These are phyloP conservation scores for Chaetothyriales sp. DNA, from an alignment of 2,329 filamentous ascomycete genomes.

Conservation along the genomic window DNA sequence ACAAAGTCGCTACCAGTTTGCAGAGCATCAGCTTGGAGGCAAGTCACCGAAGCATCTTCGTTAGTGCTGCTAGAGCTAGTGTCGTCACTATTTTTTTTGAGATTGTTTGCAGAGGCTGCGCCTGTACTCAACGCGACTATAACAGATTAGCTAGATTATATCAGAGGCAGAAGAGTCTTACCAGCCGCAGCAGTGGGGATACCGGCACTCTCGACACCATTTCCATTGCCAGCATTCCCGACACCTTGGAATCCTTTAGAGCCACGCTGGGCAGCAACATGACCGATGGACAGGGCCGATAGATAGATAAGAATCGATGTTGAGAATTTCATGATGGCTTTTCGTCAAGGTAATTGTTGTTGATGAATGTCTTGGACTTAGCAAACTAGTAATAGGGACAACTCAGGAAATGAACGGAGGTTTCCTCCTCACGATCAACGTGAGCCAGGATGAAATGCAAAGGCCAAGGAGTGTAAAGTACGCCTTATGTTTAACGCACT, in stretches of 20 bases:
- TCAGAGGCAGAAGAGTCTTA: not conserved
- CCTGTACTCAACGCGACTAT: not conserved
- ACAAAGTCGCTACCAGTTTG: constrained; percentile 10
- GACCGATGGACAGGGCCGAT: constrained; percentile 5
- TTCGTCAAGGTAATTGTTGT: not conserved
- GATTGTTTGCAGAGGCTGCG: not conserved
- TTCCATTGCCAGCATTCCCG: not conserved
- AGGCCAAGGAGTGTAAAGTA: constrained; percentile 3
- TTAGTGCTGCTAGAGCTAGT: constrained; percentile 4
- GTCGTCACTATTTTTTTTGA: constrained; percentile 3
- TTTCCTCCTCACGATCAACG: constrained; percentile 1
- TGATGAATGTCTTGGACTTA: not conserved
- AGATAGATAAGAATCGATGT: constrained; percentile 4
- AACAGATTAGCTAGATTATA: not conserved
- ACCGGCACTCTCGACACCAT: not conserved
- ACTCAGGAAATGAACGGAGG: not conserved
- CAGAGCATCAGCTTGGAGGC: constrained; percentile 8
- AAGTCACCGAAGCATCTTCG: constrained; percentile 1
- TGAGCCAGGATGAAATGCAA: constrained; percentile 4
- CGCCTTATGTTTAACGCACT: not conserved
- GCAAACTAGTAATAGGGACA: not conserved
- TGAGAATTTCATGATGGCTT: not conserved
- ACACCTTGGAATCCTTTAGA: not conserved
- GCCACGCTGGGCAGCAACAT: constrained; percentile 4
- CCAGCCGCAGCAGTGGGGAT: constrained; percentile 1